Percentiles rank a stretch among this genome's conserved stretches.
Conservation (phyloP, 2,329 filamentous ascomycete genomes). For the Orbilia ellipsospora region DNA sequence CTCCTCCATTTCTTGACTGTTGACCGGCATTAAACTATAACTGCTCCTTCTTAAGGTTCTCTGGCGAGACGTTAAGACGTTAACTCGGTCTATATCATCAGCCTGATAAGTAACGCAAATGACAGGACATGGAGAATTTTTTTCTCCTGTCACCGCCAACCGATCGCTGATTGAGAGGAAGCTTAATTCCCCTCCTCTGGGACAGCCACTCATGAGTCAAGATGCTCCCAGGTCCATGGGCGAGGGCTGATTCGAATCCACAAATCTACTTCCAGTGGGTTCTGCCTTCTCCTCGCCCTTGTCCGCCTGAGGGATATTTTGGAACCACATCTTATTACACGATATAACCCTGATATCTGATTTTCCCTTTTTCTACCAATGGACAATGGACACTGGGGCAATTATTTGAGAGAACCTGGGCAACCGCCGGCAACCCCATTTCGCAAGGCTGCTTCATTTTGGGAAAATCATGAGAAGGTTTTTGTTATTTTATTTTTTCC, state of each 20-base stretch:
- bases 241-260: conserved; percentile 20
- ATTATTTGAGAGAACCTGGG: no score
- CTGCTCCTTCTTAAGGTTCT: conserved; percentile 17
- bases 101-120: conserved; percentile 37
- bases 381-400: no score
- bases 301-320: conserved; percentile 21
- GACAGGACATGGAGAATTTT: no score
- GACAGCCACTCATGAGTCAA: conserved; percentile 32
- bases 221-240: conserved; percentile 44
- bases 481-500: no score
- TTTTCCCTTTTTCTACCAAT: background rate
- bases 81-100: conserved; percentile 30
- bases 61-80: no score
- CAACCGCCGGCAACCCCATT: background rate
- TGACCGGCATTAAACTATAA: conserved; percentile 2
- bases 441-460: conserved; percentile 11
- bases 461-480: background rate
- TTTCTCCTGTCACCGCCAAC: conserved; percentile 12
- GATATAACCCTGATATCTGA: conserved; percentile 1
- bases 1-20: background rate
- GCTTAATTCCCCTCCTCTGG: conserved; percentile 42
- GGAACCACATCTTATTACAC: conserved; percentile 3
- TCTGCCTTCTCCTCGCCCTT: conserved; percentile 10
- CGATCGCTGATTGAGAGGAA: conserved; percentile 19
- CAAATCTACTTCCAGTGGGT: background rate